These are phyloP conservation scores for Monilinia aucupariae DNA, from an alignment of 2,329 filamentous ascomycete species.

Conservation along the genomic window DNA sequence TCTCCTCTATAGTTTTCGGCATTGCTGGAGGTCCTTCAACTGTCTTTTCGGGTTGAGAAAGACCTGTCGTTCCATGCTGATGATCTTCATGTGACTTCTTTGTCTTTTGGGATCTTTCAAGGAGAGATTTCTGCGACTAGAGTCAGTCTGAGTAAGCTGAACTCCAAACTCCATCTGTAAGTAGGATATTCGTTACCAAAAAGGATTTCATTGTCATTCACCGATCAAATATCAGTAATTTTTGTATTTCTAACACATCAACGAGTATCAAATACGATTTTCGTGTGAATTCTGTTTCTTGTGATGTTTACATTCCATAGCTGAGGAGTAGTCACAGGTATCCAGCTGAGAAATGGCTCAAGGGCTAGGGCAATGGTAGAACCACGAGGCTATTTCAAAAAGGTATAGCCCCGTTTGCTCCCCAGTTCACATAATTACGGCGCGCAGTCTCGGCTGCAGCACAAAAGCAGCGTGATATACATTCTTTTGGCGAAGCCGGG, in stretches of 20 bases:
- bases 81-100: background rate
- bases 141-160: background rate
- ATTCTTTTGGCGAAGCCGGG: background rate
- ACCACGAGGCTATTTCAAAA: background rate
- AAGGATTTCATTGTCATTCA: background rate
- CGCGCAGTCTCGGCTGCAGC: too few relatives aligned
- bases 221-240: background rate
- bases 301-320: background rate
- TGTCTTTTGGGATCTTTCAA: background rate
- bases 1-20: background rate
- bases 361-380: background rate
- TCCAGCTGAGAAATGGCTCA: background rate
- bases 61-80: background rate
- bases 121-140: background rate
- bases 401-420: background rate
- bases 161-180: background rate
- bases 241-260: background rate
- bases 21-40: background rate
- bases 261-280: background rate
- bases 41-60: too few relatives aligned
- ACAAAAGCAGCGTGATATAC: conserved; percentile 2
- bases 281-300: background rate
- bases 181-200: background rate
- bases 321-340: background rate
- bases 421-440: background rate